These are phyloP conservation scores for Poronia punctata DNA, from an alignment of 495 filamentous ascomycete genomes.

Conservation along the genomic window DNA sequence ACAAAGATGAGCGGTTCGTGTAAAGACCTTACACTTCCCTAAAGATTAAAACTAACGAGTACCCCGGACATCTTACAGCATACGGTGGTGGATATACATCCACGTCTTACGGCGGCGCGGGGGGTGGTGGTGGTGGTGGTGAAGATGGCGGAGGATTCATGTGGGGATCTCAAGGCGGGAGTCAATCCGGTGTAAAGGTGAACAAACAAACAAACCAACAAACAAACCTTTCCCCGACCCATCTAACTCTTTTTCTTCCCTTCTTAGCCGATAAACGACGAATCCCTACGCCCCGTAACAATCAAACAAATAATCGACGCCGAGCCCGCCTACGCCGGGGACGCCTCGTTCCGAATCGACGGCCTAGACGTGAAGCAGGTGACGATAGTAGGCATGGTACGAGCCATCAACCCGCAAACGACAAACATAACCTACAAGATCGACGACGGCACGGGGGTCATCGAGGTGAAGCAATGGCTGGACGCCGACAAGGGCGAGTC, in stretches of 20 bases:
- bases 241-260: too few species aligned
- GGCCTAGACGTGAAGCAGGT: constrained; percentile 56
- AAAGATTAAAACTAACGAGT: constrained; percentile 2
- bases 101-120: constrained; percentile 30
- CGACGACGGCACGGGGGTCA: constrained; percentile 88
- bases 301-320: constrained; percentile 89
- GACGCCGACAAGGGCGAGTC: constrained; percentile 55
- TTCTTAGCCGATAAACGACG: constrained; percentile 41
- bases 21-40: not conserved
- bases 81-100: constrained; percentile 36
- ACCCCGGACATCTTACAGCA: constrained; percentile 15
- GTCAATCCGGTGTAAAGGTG: constrained; percentile 27
- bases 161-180: constrained; percentile 37
- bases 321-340: constrained; percentile 62
- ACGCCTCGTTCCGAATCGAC: constrained; percentile 69
- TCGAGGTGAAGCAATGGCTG: constrained; percentile 92
- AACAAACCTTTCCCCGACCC: not conserved
- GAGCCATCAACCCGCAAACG: constrained; percentile 73
- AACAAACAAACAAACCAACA: not conserved
- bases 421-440: constrained; percentile 89
- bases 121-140: constrained; percentile 19
- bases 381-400: constrained; percentile 83
- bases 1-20: constrained; percentile 21
- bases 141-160: constrained; percentile 42
- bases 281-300: constrained; percentile 84